A percentile compares a stretch with the other conserved stretches of the same genome.
phyloP scores from a whole-genome alignment of 352 stramenopile species.

The Plasmopara viticola region DNA sequence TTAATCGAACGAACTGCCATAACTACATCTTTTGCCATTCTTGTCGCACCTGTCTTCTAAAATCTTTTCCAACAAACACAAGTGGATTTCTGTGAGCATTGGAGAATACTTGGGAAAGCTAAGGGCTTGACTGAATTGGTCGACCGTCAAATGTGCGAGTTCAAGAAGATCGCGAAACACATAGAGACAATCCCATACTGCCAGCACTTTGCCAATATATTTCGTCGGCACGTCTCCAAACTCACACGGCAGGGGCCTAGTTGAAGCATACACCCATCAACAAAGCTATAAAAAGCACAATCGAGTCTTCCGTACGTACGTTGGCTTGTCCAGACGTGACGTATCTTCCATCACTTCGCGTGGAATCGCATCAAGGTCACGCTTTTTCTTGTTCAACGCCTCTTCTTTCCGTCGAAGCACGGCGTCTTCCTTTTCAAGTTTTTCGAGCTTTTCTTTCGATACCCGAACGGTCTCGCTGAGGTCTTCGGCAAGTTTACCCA shows the following conservation, averaged over 20 bases:
- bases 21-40: background rate
- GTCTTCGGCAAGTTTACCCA: slow-evolving; percentile 73
- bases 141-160: slow-evolving; percentile 50
- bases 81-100: slow-evolving; percentile 72
- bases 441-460: slow-evolving; percentile 79
- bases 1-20: too few species aligned
- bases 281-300: background rate
- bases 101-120: slow-evolving; percentile 33
- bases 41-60: slow-evolving; percentile 49
- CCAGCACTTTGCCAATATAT: slow-evolving; percentile 47
- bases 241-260: slow-evolving; percentile 43
- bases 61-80: slow-evolving; percentile 79
- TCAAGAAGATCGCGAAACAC: slow-evolving; percentile 64
- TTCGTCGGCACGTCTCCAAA: slow-evolving; percentile 46
- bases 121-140: slow-evolving; percentile 59
- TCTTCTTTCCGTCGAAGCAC: slow-evolving; percentile 76
- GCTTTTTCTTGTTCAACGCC: slow-evolving; percentile 75
- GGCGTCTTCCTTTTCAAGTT: slow-evolving; percentile 82
- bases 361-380: slow-evolving; percentile 41
- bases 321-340: slow-evolving; percentile 46
- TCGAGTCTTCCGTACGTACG: slow-evolving; percentile 34
- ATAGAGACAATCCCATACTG: slow-evolving; percentile 74
- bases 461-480: slow-evolving; percentile 66
- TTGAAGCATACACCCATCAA: slow-evolving; percentile 1
- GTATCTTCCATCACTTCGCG: slow-evolving; percentile 33